A percentile compares a stretch with the other conserved stretches of the same genome.
phyloP scores from a whole-genome alignment of 202 grass and related monocot genomes.

The Carex arenaria region DNA sequence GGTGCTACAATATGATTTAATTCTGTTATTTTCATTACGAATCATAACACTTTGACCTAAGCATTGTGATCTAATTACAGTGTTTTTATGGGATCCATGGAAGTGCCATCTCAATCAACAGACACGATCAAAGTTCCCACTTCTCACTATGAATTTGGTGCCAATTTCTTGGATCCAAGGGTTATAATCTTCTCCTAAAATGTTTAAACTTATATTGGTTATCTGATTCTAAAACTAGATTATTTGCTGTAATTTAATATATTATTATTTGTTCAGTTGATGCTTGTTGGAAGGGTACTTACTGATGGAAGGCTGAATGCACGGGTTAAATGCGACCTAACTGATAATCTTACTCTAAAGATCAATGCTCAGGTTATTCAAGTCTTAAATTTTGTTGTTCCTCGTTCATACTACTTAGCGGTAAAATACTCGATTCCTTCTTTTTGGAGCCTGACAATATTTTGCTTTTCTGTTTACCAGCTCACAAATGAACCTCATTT shows the following conservation, averaged over 20 bases:
- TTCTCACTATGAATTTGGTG: conserved; percentile 93
- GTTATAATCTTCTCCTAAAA: conserved; percentile 31
- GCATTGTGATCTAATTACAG: conserved; percentile 39
- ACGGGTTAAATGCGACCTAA: conserved; percentile 95
- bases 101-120: conserved; percentile 70
- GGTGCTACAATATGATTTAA: conserved; percentile 28
- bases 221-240: neutral
- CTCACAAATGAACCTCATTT: conserved; percentile 95
- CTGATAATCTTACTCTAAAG: conserved; percentile 76
- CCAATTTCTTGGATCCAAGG: conserved; percentile 97
- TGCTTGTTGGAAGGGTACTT: conserved; percentile 91
- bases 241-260: conserved; percentile 11
- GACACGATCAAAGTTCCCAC: conserved; percentile 90
- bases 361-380: conserved; percentile 86
- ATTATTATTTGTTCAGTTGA: conserved; percentile 45
- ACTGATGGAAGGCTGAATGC: conserved; percentile 97
- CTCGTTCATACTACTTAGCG: conserved; percentile 7
- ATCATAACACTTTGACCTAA: neutral
- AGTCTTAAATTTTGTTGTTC: conserved; percentile 16
- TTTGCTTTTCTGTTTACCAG: conserved; percentile 35
- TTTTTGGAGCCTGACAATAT: conserved; percentile 14
- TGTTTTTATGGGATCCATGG: conserved; percentile 90
- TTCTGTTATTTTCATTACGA: neutral
- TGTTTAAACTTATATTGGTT: neutral
- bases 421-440: neutral